phyloP scores from a whole-genome alignment of 139 green algal genomes.

The Volvox africanus region DNA sequence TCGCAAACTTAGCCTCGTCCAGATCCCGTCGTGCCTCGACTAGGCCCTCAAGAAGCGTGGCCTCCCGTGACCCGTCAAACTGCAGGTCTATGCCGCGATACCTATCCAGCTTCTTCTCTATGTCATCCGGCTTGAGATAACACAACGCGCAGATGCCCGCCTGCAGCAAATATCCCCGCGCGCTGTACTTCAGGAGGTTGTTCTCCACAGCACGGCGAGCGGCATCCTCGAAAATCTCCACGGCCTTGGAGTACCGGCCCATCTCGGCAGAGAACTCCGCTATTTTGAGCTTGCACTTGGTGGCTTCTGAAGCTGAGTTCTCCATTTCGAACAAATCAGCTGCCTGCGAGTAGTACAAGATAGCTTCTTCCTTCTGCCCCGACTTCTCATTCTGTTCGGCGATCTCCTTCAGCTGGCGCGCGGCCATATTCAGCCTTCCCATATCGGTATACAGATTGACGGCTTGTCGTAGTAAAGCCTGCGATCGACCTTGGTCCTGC shows the following conservation, averaged over 20 bases:
- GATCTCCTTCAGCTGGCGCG: slow-evolving; percentile 88
- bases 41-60: slow-evolving; percentile 73
- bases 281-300: slow-evolving; percentile 83
- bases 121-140: slow-evolving; percentile 61
- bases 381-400: slow-evolving; percentile 89
- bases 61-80: slow-evolving; percentile 79
- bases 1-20: slow-evolving; percentile 87
- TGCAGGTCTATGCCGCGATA: slow-evolving; percentile 87
- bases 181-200: slow-evolving; percentile 96
- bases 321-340: slow-evolving; percentile 92
- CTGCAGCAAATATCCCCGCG: slow-evolving; percentile 93
- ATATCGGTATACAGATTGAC: slow-evolving; percentile 94
- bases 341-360: slow-evolving; percentile 88
- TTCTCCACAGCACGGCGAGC: slow-evolving; percentile 80
- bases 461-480: slow-evolving; percentile 74
- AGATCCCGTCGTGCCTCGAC: slow-evolving; percentile 53
- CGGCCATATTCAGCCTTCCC: slow-evolving; percentile 94
- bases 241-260: slow-evolving; percentile 63
- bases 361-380: slow-evolving; percentile 77
- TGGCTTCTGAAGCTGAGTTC: slow-evolving; percentile 82
- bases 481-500: slow-evolving; percentile 42
- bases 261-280: slow-evolving; percentile 84
- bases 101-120: slow-evolving; percentile 73
- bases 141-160: slow-evolving; percentile 92
- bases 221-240: slow-evolving; percentile 63